Base-by-base conservation (phyloP, 257 asterid species). In the Rauvolfia tetraphylla region DNA sequence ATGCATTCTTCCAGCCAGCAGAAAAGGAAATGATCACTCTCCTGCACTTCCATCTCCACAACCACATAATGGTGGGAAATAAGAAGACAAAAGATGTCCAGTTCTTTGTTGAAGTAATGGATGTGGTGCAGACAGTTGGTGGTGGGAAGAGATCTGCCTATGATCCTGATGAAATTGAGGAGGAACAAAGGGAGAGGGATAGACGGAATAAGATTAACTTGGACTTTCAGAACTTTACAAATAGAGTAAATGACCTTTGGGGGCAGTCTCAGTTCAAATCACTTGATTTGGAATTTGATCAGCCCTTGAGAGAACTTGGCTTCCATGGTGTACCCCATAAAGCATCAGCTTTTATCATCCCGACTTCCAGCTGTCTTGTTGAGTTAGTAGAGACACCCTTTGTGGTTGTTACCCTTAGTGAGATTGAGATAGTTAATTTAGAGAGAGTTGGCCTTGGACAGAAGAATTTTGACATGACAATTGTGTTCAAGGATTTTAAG, bases 1-100 rank as follows among this genome's bases (percentile, higher is more conserved):
- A 75, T 61, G 78, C 78, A 7, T 75, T 75, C 71, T 75, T 75
- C 78, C 78, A 75, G 27, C 78, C 78, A 61, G 78, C 78, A n/a
- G 78, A 75, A 17, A 75, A 75, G 71, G 71, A 75, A 44, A 75
- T 75, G 78, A 75, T 75, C 29, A 75, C 78, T 61, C 57, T 75
- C 27, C 59, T 75, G 44, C 78, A 75, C 27, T 75, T 75, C 69
- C 78, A 75, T 61, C 78, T 75, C 27, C 78, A 75, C 71, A 75
- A 75, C 70, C 78, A 75, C 78, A 75, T 75, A 38, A 75, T 75
- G 78, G 78, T 75, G 27, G 78, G 78, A 59, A 75, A 59, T 34
- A 79, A 79, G 65, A 79, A 79, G 71, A 79, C 79, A 46, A 79
- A 79, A 36, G 82, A 79, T 74, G 82, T 79, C 41, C 82, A 79